These are phyloP conservation scores for Ehretia macrophylla DNA, from an alignment of 257 asterid species.

Conservation along the genomic window DNA sequence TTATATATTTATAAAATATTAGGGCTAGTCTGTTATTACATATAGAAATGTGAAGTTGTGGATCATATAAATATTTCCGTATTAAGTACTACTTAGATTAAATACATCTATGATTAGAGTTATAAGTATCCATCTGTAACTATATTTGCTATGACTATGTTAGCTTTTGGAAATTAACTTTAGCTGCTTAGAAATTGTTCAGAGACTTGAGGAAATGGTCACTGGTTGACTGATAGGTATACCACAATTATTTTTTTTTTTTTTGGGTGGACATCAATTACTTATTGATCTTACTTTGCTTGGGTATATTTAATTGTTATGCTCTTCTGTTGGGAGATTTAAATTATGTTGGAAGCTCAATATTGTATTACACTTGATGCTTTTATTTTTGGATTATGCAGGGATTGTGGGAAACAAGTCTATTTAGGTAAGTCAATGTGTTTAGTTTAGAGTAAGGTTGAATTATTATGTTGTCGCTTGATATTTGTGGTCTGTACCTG, in stretches of 20 bases:
- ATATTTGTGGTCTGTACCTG: not conserved
- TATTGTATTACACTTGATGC: not conserved
- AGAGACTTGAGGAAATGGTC: not conserved
- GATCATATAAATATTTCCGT: not conserved
- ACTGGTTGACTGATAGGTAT: not conserved
- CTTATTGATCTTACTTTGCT: too few species aligned
- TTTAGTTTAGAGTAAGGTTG: too few species aligned
- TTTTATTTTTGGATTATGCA: conserved; percentile 27
- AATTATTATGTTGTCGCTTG: conserved; percentile 1
- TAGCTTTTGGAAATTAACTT: too few species aligned
- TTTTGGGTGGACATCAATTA: too few species aligned
- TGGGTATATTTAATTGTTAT: too few species aligned
- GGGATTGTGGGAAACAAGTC: conserved; percentile 97
- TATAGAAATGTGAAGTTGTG: not conserved
- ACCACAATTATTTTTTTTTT: not conserved
- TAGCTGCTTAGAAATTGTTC: not conserved
- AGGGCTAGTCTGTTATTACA: too few species aligned
- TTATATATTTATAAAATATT: too few species aligned
- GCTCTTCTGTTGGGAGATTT: too few species aligned
- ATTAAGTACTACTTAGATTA: too few species aligned
- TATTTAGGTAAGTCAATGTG: conserved; percentile 63
- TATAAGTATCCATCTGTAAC: too few species aligned
- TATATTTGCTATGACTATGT: too few species aligned
- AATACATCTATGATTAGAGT: too few species aligned
- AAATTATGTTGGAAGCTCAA: not conserved